These are phyloP conservation scores for Aspergillus saccharolyticus DNA, from an alignment of 495 filamentous ascomycete species.

Conservation along the genomic window DNA sequence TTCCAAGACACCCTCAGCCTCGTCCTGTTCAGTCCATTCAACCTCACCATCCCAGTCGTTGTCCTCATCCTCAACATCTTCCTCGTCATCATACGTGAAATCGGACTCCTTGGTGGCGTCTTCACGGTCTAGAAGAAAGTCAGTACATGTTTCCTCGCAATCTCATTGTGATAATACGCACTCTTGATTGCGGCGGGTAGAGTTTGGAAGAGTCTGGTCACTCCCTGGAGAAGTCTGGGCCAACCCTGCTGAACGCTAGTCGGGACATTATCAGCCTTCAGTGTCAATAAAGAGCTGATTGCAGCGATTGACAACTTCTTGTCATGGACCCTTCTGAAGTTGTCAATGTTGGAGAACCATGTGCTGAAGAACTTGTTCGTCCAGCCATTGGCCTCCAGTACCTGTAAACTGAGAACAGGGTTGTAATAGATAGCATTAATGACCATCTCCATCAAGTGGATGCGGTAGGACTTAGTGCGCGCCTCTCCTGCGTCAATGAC, in stretches of 20 bases:
- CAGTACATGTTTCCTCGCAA: not conserved
- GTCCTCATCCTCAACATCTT: constrained; percentile 70
- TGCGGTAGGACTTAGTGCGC: constrained; percentile 78
- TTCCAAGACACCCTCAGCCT: constrained; percentile 48
- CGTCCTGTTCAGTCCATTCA: constrained; percentile 67
- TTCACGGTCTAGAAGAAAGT: constrained; percentile 60
- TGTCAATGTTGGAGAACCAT: constrained; percentile 95
- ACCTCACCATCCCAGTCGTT: constrained; percentile 61
- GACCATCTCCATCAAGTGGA: constrained; percentile 98
- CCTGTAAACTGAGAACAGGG: constrained; percentile 71
- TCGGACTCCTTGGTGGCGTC: constrained; percentile 87
- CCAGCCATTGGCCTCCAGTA: constrained; percentile 85
- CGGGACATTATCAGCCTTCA: constrained; percentile 74
- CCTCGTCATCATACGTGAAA: constrained; percentile 68
- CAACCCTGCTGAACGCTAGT: constrained; percentile 88
- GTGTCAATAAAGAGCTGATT: constrained; percentile 75
- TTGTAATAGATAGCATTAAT: constrained; percentile 99
- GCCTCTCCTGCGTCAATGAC: constrained; percentile 67
- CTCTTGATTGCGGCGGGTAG: constrained; percentile 80
- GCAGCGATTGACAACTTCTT: constrained; percentile 96
- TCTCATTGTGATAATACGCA: constrained; percentile 40
- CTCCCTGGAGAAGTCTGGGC: constrained; percentile 90
- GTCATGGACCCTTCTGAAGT: constrained; percentile 90
- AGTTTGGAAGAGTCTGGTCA: constrained; percentile 86
- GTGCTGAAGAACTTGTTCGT: constrained; percentile 99